phyloP scores from a whole-genome alignment of 2,329 filamentous ascomycete genomes.

The Sclerotinia glacialis region DNA sequence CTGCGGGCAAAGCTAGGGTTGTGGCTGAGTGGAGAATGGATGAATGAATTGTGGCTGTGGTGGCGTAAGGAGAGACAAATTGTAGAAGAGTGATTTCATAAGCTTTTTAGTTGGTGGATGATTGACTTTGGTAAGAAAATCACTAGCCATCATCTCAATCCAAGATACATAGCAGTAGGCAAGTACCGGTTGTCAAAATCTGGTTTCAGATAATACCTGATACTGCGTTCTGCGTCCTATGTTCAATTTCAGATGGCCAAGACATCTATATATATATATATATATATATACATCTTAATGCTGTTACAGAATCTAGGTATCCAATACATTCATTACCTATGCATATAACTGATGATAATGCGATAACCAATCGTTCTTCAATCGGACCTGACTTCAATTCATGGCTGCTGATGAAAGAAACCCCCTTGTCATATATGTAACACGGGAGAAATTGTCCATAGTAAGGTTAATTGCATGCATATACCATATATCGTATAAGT shows the following conservation, averaged over 20 bases:
- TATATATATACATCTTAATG: neutral
- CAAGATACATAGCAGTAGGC: too few species aligned
- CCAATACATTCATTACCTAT: too few species aligned
- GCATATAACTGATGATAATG: neutral
- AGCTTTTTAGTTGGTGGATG: too few species aligned
- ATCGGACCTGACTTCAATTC: constrained; percentile 14
- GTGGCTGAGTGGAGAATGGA: neutral
- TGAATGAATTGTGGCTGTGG: neutral
- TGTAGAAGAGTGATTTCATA: constrained; percentile 6
- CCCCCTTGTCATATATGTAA: constrained; percentile 18
- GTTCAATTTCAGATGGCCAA: constrained; percentile 11
- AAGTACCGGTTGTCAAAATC: neutral
- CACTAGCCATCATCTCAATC: too few species aligned
- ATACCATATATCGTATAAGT: neutral
- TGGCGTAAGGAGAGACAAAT: constrained; percentile 20
- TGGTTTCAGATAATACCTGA: neutral
- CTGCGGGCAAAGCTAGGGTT: constrained; percentile 3
- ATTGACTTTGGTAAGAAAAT: too few species aligned
- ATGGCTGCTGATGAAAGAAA: neutral
- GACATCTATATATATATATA: neutral
- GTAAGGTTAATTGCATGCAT: neutral
- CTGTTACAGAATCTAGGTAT: neutral
- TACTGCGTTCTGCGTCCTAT: neutral
- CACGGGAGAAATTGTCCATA: constrained; percentile 2
- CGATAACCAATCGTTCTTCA: constrained; percentile 16